Percentiles rank a stretch among this genome's conserved stretches.
Evolutionary conservation across 148 eudicot genomes (phyloP).

Genomic region (Vaccinium darrowii): DNA sequence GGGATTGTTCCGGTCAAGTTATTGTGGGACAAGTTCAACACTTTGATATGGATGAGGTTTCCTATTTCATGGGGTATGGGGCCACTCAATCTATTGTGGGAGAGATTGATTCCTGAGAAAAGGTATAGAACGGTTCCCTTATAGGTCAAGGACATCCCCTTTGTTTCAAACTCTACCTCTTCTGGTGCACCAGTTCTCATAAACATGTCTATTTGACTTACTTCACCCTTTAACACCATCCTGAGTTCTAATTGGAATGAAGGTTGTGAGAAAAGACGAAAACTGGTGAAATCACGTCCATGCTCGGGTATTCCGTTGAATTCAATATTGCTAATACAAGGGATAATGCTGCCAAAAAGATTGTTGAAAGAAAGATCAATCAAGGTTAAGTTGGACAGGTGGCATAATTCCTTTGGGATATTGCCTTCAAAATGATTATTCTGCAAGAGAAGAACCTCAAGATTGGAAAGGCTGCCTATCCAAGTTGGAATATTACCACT

Average conservation of each 20-base stretch:
- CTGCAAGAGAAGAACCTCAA: not conserved
- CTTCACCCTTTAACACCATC: not conserved
- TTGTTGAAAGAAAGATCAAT: not conserved
- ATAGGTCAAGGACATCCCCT: too few species aligned
- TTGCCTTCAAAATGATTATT: not conserved
- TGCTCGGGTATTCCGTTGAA: not conserved
- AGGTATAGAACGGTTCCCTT: too few species aligned
- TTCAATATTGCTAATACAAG: not conserved
- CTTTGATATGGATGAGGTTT: too few species aligned
- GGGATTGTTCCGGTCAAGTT: too few species aligned
- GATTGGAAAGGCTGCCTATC: not conserved
- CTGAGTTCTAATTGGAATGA: too few species aligned
- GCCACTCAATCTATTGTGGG: too few species aligned
- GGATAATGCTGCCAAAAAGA: not conserved
- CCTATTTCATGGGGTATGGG: too few species aligned
- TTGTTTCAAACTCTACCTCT: not conserved
- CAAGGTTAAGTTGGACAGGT: not conserved
- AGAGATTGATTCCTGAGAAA: too few species aligned
- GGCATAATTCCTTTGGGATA: not conserved
- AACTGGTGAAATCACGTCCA: too few species aligned
- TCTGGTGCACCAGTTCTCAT: too few species aligned
- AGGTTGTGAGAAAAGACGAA: too few species aligned
- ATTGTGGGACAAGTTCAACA: too few species aligned
- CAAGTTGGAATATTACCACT: not conserved
- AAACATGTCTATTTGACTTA: not conserved